Evolutionary conservation across 495 filamentous ascomycete species (phyloP), one percentile per base, ranked within the genome.

Genomic region (Apodospora peruviana): DNA sequence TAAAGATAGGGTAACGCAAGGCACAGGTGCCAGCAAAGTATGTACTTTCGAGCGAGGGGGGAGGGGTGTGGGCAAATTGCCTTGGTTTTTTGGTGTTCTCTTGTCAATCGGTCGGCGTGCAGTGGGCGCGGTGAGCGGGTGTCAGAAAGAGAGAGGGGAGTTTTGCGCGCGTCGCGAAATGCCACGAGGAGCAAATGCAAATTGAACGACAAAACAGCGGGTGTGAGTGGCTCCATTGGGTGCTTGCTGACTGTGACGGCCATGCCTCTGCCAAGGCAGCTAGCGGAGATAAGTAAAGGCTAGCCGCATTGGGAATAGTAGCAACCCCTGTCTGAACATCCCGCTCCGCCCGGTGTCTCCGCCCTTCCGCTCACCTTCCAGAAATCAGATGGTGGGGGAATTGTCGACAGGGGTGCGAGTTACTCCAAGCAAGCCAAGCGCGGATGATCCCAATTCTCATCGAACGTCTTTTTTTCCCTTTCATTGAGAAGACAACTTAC

Each of bases 151-250:
- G 52, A 41, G 48, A 23, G 35, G 43, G 23, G 20, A 27, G 25
- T 46, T 40, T 42, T 40, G 20, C 35, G 41, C 41, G 49, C 16
- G 51, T 53, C 51, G 56, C 49, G 58, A 48, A 63, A 58, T 58
- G 53, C 56, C 52, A 54, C 51, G 48, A 50, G 47, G 43, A 24
- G 50, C 46, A 45, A 45, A 46, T 43, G 47, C 45, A 50, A 55
- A 50, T 50, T 50, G 29, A 52, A 51, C 23, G 48, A 20, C 46
- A 43, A 41, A 53, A 20, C 35, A 46, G 52, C 46, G 47, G 53
- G 50, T 35, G 37, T 36, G 29, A 43, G 41, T 51, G 51, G 46
- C 23, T 45, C 23, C 24, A 14, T 7, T 45, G 38, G 17, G 8
- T 7, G 24, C 24, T 29, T 42, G 41, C 23, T 47, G 32, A 45